Percentiles rank a stretch among this genome's conserved stretches.
phyloP scores from a whole-genome alignment of 768 basidiomycete genomes.

The Mycena metata region DNA sequence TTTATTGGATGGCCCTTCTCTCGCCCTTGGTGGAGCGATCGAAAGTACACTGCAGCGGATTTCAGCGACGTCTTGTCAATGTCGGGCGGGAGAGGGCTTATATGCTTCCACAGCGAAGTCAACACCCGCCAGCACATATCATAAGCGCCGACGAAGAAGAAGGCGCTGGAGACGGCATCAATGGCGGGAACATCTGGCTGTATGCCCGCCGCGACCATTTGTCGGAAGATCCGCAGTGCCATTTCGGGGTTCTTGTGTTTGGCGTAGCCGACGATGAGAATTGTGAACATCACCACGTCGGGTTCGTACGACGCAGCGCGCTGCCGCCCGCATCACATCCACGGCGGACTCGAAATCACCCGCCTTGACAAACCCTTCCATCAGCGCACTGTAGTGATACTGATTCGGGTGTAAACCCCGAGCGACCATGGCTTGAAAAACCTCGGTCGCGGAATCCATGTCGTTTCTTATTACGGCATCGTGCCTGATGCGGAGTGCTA shows the following conservation, averaged over 20 bases:
- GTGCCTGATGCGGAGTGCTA: constrained; percentile 73
- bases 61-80: constrained; percentile 60
- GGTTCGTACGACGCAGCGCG: constrained; percentile 64
- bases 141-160: constrained; percentile 68
- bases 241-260: constrained; percentile 66
- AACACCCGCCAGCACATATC: constrained; percentile 66
- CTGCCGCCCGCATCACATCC: constrained; percentile 66
- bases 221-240: constrained; percentile 68
- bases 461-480: constrained; percentile 69
- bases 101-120: constrained; percentile 72
- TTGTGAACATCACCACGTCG: constrained; percentile 80
- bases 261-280: constrained; percentile 80
- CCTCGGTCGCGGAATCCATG: constrained; percentile 61
- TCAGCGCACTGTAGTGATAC: constrained; percentile 81
- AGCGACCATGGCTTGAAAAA: constrained; percentile 71
- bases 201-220: constrained; percentile 73
- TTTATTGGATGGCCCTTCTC: constrained; percentile 35
- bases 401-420: constrained; percentile 80
- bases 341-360: constrained; percentile 74
- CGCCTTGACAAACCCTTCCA: constrained; percentile 75
- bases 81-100: constrained; percentile 71
- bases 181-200: constrained; percentile 79
- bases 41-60: constrained; percentile 63
- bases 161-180: constrained; percentile 79
- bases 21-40: constrained; percentile 50